Conservation (phyloP, 2,329 filamentous ascomycete genomes). For the Knoxdaviesia proteae region DNA sequence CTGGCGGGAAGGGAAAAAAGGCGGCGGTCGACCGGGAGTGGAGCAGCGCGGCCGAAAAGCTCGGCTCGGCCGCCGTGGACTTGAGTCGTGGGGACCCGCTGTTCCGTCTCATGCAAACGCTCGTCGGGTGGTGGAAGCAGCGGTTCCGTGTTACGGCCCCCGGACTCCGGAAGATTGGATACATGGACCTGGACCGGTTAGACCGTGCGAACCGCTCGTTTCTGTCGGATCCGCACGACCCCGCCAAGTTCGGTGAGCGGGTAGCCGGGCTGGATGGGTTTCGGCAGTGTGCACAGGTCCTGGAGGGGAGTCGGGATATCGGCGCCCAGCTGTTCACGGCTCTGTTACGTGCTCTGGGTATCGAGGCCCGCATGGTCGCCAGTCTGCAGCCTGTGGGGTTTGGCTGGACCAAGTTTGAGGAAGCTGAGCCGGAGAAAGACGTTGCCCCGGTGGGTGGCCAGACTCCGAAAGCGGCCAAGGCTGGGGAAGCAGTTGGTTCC, state of each 20-base stretch:
- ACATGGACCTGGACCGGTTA: slow-evolving; percentile 56
- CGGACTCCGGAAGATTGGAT: slow-evolving; percentile 73
- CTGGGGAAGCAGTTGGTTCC: too few relatives aligned
- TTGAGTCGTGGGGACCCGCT: slow-evolving; percentile 70
- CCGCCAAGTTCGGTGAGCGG: slow-evolving; percentile 53
- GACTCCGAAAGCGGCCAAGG: too few relatives aligned
- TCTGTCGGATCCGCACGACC: slow-evolving; percentile 38
- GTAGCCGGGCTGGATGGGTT: slow-evolving; percentile 49
- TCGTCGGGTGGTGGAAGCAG: slow-evolving; percentile 79
- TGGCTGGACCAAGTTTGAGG: slow-evolving; percentile 75
- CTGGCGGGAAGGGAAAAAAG: slow-evolving; percentile 18
- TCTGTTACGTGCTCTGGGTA: slow-evolving; percentile 54
- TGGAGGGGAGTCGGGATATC: slow-evolving; percentile 67
- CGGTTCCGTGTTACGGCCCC: slow-evolving; percentile 59
- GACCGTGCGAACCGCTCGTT: slow-evolving; percentile 56
- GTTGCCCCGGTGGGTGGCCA: neutral
- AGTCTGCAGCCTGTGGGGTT: slow-evolving; percentile 77
- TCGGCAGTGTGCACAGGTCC: slow-evolving; percentile 42
- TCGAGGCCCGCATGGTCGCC: slow-evolving; percentile 67
- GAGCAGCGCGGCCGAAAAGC: slow-evolving; percentile 43
- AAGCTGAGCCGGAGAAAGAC: slow-evolving; percentile 36
- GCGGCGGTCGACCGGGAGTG: slow-evolving; percentile 34
- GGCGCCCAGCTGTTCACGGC: slow-evolving; percentile 82
- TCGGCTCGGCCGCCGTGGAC: slow-evolving; percentile 52
- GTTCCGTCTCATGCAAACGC: slow-evolving; percentile 49